These are phyloP conservation scores for Populus tremula DNA, from an alignment of 345 rosid species.

Conservation along the genomic window DNA sequence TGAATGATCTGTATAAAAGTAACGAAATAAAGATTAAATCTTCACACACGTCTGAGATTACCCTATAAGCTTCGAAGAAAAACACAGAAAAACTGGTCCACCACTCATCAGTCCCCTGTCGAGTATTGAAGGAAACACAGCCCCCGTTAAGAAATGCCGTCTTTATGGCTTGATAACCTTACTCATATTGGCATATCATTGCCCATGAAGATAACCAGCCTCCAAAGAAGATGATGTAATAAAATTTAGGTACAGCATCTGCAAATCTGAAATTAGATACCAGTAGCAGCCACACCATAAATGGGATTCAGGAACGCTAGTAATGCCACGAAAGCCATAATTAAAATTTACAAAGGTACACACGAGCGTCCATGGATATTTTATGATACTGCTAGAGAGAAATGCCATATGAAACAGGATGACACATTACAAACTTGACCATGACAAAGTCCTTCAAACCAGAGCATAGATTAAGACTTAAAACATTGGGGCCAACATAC, in stretches of 20 bases:
- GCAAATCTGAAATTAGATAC: background rate
- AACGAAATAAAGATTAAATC: too few species aligned
- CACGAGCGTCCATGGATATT: constrained; percentile 7
- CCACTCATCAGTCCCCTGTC: too few species aligned
- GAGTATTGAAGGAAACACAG: too few species aligned
- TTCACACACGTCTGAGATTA: too few species aligned
- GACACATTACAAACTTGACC: constrained; percentile 33
- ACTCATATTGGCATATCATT: background rate
- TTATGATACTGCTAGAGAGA: constrained; percentile 29
- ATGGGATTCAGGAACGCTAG: background rate
- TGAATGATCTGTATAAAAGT: too few species aligned
- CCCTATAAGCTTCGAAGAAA: too few species aligned
- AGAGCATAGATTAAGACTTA: constrained; percentile 37
- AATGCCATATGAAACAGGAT: constrained; percentile 25
- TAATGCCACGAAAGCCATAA: constrained; percentile 15
- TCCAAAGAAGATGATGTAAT: background rate
- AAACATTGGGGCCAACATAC: constrained; percentile 40
- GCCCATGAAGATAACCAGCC: background rate
- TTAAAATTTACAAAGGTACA: constrained; percentile 23
- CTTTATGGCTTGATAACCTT: background rate
- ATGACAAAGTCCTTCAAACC: constrained; percentile 41
- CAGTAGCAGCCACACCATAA: background rate
- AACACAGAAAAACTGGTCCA: too few species aligned
- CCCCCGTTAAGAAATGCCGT: background rate
- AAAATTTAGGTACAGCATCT: background rate